Percentiles rank a stretch among this genome's conserved stretches.
phyloP scores from a whole-genome alignment of 371 early-diverging fungal species.

The Rhizopus stolonifer region DNA sequence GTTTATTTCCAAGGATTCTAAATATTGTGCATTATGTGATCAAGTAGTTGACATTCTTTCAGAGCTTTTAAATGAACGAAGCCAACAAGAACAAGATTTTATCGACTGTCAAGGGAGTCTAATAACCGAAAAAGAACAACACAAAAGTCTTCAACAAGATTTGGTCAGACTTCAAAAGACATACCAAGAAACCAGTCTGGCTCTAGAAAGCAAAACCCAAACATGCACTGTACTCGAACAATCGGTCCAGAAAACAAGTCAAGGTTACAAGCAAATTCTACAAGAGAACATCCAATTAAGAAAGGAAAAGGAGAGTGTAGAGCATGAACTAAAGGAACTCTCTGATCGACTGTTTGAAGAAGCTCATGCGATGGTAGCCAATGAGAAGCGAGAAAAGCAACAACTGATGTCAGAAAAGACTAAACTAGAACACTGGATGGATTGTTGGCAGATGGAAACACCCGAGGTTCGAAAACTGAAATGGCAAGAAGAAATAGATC shows the following conservation, averaged over 20 bases:
- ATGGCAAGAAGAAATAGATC: not conserved
- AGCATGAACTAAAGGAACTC: slow-evolving; percentile 86
- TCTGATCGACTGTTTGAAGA: slow-evolving; percentile 84
- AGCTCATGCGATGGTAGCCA: slow-evolving; percentile 85
- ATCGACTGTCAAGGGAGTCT: slow-evolving; percentile 26
- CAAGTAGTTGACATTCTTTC: slow-evolving; percentile 42
- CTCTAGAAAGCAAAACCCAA: too few relatives aligned
- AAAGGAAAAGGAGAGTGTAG: slow-evolving; percentile 76
- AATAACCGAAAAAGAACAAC: slow-evolving; percentile 25
- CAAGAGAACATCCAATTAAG: too few relatives aligned
- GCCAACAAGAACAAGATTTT: slow-evolving; percentile 29
- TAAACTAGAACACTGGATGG: slow-evolving; percentile 40
- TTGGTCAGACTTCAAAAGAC: too few relatives aligned
- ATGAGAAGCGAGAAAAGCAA: slow-evolving; percentile 62
- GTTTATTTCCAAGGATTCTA: slow-evolving; percentile 26
- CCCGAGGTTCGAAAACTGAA: too few relatives aligned
- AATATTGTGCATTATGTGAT: slow-evolving; percentile 47
- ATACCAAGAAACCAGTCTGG: too few relatives aligned
- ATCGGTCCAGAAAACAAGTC: too few relatives aligned
- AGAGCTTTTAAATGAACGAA: slow-evolving; percentile 35
- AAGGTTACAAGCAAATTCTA: too few relatives aligned
- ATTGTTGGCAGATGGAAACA: too few relatives aligned
- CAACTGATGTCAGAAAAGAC: slow-evolving; percentile 47
- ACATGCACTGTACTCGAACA: too few relatives aligned
- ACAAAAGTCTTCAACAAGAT: too few relatives aligned